phyloP scores from a whole-genome alignment of 495 filamentous ascomycete species.

The Sporormia fimetaria region DNA sequence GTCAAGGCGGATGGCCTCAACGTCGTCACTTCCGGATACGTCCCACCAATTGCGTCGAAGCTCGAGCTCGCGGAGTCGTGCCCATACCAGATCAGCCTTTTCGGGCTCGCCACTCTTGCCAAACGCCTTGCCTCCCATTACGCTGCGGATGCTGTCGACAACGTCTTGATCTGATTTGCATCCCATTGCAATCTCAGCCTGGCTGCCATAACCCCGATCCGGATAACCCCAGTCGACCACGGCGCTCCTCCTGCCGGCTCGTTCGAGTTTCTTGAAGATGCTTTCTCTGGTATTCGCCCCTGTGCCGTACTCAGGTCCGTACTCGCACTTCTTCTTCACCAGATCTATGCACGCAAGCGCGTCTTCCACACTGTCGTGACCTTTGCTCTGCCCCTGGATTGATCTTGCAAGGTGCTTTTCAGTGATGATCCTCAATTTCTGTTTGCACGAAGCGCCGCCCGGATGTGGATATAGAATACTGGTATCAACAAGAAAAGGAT shows the following conservation, averaged over 20 bases:
- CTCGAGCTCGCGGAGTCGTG: slow-evolving; percentile 75
- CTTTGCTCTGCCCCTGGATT: slow-evolving; percentile 66
- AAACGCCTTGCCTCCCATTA: slow-evolving; percentile 55
- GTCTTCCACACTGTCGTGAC: slow-evolving; percentile 89
- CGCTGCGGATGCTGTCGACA: slow-evolving; percentile 53
- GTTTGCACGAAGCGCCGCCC: slow-evolving; percentile 59
- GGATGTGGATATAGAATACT: slow-evolving; percentile 74
- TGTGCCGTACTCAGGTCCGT: slow-evolving; percentile 71
- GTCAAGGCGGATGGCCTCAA: slow-evolving; percentile 28
- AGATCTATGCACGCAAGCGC: slow-evolving; percentile 82
- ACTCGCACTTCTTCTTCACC: slow-evolving; percentile 88
- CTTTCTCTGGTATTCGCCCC: slow-evolving; percentile 64
- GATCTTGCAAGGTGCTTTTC: slow-evolving; percentile 69
- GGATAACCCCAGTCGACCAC: slow-evolving; percentile 83
- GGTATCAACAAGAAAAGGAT: slow-evolving; percentile 90
- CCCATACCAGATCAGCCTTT: slow-evolving; percentile 84
- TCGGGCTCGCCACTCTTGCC: slow-evolving; percentile 50
- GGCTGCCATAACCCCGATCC: slow-evolving; percentile 57
- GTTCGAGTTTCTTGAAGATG: slow-evolving; percentile 70
- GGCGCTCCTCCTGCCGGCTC: slow-evolving; percentile 56
- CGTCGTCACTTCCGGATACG: slow-evolving; percentile 25
- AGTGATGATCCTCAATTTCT: slow-evolving; percentile 70
- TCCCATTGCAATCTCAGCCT: slow-evolving; percentile 59
- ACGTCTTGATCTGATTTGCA: slow-evolving; percentile 69
- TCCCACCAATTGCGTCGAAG: slow-evolving; percentile 75